Percentiles rank a stretch among this genome's conserved stretches.
phyloP scores from a whole-genome alignment of 495 filamentous ascomycete genomes.

The Penicillium nucicola region DNA sequence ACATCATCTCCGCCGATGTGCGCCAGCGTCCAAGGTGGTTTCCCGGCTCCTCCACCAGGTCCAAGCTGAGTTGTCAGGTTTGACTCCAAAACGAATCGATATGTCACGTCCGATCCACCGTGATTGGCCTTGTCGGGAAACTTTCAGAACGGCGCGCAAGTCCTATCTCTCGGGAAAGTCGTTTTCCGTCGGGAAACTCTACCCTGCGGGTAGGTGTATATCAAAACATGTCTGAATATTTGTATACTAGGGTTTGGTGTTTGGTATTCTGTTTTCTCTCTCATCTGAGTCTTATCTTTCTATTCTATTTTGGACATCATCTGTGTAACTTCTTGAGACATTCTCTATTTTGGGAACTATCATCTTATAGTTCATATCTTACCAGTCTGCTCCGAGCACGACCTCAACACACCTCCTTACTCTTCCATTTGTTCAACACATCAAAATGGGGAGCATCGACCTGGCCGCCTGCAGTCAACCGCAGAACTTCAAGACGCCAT shows the following conservation, averaged over 20 bases:
- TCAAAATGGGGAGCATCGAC: slow-evolving; percentile 31
- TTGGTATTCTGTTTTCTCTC: slow-evolving; percentile 1
- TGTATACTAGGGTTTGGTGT: slow-evolving; percentile 12
- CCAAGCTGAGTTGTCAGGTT: slow-evolving; percentile 17
- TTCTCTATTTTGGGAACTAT: slow-evolving; percentile 11
- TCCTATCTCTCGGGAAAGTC: slow-evolving; percentile 33
- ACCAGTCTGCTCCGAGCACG: background rate
- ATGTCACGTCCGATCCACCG: slow-evolving; percentile 21
- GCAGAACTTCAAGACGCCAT: slow-evolving; percentile 49
- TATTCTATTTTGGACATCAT: slow-evolving; percentile 8
- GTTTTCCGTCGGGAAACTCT: slow-evolving; percentile 41
- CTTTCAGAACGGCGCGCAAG: background rate
- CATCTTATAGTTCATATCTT: slow-evolving; percentile 9
- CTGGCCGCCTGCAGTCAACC: slow-evolving; percentile 31
- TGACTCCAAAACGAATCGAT: slow-evolving; percentile 5
- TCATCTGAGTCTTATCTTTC: background rate
- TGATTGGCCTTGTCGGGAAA: slow-evolving; percentile 9
- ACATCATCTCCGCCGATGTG: slow-evolving; percentile 21
- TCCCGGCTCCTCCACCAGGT: slow-evolving; percentile 16
- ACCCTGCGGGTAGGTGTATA: slow-evolving; percentile 25
- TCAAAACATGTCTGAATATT: slow-evolving; percentile 23
- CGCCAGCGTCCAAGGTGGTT: slow-evolving; percentile 14
- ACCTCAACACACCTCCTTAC: background rate
- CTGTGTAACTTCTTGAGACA: slow-evolving; percentile 12
- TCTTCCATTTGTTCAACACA: slow-evolving; percentile 11